These are phyloP conservation scores for Trametes hirsuta DNA, from an alignment of 1,284 basidiomycete species.

Conservation along the genomic window DNA sequence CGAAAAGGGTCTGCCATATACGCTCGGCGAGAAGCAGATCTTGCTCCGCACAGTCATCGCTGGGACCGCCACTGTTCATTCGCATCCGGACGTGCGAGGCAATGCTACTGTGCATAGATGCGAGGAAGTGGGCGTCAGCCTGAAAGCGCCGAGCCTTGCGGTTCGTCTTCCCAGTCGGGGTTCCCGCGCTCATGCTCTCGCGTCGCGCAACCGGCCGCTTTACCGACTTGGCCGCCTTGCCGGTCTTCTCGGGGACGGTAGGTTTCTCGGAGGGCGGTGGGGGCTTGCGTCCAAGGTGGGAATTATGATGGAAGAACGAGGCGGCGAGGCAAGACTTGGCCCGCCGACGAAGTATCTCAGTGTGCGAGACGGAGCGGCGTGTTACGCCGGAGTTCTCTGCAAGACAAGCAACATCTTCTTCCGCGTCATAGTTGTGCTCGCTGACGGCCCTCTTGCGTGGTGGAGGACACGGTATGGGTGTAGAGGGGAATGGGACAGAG, in stretches of 20 bases:
- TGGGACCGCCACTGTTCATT: not conserved
- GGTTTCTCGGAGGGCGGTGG: conserved; percentile 1
- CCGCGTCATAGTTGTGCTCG: conserved; percentile 12
- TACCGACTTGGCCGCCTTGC: not conserved
- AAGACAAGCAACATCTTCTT: not conserved
- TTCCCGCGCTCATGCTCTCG: conserved; percentile 27
- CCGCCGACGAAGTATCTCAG: conserved; percentile 28
- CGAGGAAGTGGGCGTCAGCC: conserved; percentile 44
- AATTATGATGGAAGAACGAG: conserved; percentile 27
- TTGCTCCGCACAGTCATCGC: conserved; percentile 28
- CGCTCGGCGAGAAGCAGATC: conserved; percentile 38
- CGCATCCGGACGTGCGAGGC: conserved; percentile 25
- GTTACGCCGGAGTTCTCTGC: not conserved
- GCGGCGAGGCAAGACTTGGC: conserved; percentile 29
- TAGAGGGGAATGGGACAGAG: conserved; percentile 34
- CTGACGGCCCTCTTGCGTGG: conserved; percentile 19
- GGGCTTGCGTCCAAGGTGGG: conserved; percentile 2
- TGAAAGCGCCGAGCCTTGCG: conserved; percentile 40
- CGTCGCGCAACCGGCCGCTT: conserved; percentile 20
- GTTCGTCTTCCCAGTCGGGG: conserved; percentile 34
- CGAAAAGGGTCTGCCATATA: conserved; percentile 35
- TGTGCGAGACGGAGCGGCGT: conserved; percentile 13
- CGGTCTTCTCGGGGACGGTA: not conserved
- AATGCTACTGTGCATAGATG: conserved; percentile 45
- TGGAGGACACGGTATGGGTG: conserved; percentile 30